phyloP scores from a whole-genome alignment of 768 basidiomycete species.

The Phanerochaete sordida region DNA sequence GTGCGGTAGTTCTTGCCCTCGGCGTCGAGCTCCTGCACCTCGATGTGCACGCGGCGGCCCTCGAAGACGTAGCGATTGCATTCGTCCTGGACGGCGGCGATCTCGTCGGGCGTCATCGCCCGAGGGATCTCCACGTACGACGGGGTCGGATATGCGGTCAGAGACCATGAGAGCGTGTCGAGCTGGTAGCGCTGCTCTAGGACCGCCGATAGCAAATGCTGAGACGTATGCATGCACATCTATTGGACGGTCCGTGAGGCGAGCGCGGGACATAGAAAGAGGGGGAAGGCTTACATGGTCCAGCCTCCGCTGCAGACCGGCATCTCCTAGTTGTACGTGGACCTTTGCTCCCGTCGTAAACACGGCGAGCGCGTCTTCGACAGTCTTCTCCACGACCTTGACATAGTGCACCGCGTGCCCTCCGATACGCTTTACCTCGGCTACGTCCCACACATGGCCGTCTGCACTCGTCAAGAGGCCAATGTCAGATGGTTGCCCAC shows the following conservation, averaged over 20 bases:
- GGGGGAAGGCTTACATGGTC: conserved; percentile 57
- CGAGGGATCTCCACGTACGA: conserved; percentile 78
- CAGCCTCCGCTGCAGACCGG: conserved; percentile 61
- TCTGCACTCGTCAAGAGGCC: conserved; percentile 48
- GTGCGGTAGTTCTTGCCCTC: conserved; percentile 33
- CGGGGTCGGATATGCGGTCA: conserved; percentile 61
- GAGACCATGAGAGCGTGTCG: conserved; percentile 80
- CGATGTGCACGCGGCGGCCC: conserved; percentile 64
- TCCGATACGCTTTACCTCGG: conserved; percentile 65
- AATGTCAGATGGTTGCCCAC: conserved; percentile 78
- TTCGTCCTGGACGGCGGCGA: conserved; percentile 54
- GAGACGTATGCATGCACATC: conserved; percentile 86
- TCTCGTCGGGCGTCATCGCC: conserved; percentile 61
- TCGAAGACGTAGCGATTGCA: conserved; percentile 70
- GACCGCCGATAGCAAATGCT: conserved; percentile 80
- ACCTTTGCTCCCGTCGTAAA: conserved; percentile 53
- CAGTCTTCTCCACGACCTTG: conserved; percentile 34
- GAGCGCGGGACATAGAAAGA: neutral
- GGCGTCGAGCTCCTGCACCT: conserved; percentile 64
- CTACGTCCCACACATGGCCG: conserved; percentile 51
- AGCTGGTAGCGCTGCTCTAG: conserved; percentile 61
- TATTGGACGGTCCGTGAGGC: conserved; percentile 21
- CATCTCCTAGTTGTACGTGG: conserved; percentile 49
- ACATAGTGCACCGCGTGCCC: conserved; percentile 77
- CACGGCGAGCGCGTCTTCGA: conserved; percentile 40